Percentiles rank a stretch among this genome's conserved stretches.
Evolutionary conservation across 73 alveolate genomes (phyloP).

Genomic region (Effrenium voratum): DNA sequence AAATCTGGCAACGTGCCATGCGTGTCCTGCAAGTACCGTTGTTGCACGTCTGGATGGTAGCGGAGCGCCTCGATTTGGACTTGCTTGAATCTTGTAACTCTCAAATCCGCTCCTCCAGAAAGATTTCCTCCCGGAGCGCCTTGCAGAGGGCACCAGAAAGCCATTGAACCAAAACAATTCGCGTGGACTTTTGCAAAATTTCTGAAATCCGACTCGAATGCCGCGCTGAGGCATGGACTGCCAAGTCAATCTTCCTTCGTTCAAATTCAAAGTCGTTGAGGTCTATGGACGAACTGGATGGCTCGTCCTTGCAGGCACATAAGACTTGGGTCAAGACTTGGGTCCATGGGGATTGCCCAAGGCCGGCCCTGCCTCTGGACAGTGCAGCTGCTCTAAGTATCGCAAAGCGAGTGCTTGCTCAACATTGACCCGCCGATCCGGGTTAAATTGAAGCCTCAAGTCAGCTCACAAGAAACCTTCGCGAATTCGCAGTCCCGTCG

Average conservation of each 20-base stretch:
- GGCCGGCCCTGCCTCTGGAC: constrained; percentile 95
- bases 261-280: constrained; percentile 87
- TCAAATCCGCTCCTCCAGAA: constrained; percentile 19
- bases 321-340: not conserved
- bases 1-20: not conserved
- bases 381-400: constrained; percentile 95
- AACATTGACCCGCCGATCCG: constrained; percentile 95
- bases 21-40: constrained; percentile 56
- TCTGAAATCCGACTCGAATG: not conserved
- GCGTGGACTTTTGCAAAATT: not conserved
- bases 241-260: constrained; percentile 74
- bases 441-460: constrained; percentile 94
- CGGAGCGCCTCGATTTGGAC: constrained; percentile 38
- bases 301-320: constrained; percentile 35
- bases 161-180: not conserved
- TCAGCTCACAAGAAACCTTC: not conserved
- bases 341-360: too few relatives aligned
- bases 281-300: constrained; percentile 26
- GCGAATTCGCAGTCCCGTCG: not conserved
- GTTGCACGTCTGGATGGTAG: constrained; percentile 81
- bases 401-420: constrained; percentile 95
- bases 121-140: constrained; percentile 81
- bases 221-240: not conserved
- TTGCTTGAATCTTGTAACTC: not conserved
- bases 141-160: not conserved